Percentiles rank a stretch among this genome's conserved stretches.
Conservation (phyloP, 306 rosid genomes). For the Pyrus bretschneideri region DNA sequence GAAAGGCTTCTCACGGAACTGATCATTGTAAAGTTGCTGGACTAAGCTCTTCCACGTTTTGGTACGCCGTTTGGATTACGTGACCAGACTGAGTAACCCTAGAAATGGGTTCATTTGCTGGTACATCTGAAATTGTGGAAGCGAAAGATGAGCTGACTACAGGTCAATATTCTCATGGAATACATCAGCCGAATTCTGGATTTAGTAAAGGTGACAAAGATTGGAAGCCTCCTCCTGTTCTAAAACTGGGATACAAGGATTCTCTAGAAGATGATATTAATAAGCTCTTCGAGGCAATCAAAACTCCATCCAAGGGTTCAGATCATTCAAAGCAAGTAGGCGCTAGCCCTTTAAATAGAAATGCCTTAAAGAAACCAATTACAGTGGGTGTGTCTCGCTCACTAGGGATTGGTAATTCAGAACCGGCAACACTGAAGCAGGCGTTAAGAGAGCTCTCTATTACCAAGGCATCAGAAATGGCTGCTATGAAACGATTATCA, state of each 20-base stretch:
- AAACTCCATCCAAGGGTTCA: conserved; percentile 49
- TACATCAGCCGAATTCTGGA: conserved; percentile 12
- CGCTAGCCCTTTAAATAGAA: conserved; percentile 50
- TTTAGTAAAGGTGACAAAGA: conserved; percentile 30
- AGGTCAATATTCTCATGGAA: conserved; percentile 31
- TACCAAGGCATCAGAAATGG: conserved; percentile 98
- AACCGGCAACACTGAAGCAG: conserved; percentile 71
- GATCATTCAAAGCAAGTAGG: conserved; percentile 40
- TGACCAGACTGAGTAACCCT: conserved; percentile 5
- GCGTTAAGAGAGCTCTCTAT: conserved; percentile 85
- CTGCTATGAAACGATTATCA: conserved; percentile 80
- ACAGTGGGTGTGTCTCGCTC: conserved; percentile 53
- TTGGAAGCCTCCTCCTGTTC: conserved; percentile 38
- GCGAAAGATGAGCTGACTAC: conserved; percentile 53
- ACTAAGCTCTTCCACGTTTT: conserved; percentile 7
- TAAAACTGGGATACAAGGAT: conserved; percentile 56
- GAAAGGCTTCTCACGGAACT: conserved; percentile 22
- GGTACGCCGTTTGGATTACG: conserved; percentile 2
- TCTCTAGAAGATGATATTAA: conserved; percentile 67
- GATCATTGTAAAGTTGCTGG: conserved; percentile 12
- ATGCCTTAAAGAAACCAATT: conserved; percentile 68
- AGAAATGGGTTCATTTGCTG: conserved; percentile 73
- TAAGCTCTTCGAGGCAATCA: conserved; percentile 65
- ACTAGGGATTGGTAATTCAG: conserved; percentile 60
- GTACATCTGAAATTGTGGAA: conserved; percentile 90